phyloP scores from a whole-genome alignment of 2,329 filamentous ascomycete genomes.

The Curvularia lunata region DNA sequence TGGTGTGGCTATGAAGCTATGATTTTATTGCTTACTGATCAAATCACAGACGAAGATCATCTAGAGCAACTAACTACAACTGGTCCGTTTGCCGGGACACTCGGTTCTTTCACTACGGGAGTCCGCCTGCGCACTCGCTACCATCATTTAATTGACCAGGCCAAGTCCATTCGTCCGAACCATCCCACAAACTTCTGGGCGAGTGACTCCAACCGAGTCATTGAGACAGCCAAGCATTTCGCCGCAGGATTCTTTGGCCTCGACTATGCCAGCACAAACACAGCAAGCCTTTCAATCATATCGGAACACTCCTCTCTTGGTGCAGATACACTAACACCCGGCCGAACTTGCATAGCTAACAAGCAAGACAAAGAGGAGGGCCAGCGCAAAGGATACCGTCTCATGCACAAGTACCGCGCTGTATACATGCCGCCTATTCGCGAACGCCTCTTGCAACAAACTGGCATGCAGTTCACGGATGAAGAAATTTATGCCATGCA shows the following conservation, averaged over 20 bases:
- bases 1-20: background rate
- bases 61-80: slow-evolving; percentile 63
- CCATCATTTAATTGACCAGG: slow-evolving; percentile 51
- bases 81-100: slow-evolving; percentile 62
- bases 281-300: slow-evolving; percentile 56
- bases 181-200: slow-evolving; percentile 57
- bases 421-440: slow-evolving; percentile 58
- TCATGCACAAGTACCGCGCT: slow-evolving; percentile 56
- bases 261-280: slow-evolving; percentile 51
- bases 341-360: slow-evolving; percentile 54
- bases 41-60: slow-evolving; percentile 41
- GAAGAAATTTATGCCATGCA: slow-evolving; percentile 65
- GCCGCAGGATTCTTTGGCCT: slow-evolving; percentile 62
- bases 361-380: slow-evolving; percentile 51
- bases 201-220: slow-evolving; percentile 60
- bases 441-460: slow-evolving; percentile 53
- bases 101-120: slow-evolving; percentile 62
- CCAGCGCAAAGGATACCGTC: slow-evolving; percentile 58
- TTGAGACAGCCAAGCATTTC: slow-evolving; percentile 64
- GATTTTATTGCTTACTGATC: slow-evolving; percentile 8
- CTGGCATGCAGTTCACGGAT: slow-evolving; percentile 52
- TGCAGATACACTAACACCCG: slow-evolving; percentile 64
- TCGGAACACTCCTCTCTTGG: slow-evolving; percentile 59
- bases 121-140: slow-evolving; percentile 62
- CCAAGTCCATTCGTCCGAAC: slow-evolving; percentile 15